Conservation (phyloP, 2,329 filamentous ascomycete species). For the Cryphonectria japonica region DNA sequence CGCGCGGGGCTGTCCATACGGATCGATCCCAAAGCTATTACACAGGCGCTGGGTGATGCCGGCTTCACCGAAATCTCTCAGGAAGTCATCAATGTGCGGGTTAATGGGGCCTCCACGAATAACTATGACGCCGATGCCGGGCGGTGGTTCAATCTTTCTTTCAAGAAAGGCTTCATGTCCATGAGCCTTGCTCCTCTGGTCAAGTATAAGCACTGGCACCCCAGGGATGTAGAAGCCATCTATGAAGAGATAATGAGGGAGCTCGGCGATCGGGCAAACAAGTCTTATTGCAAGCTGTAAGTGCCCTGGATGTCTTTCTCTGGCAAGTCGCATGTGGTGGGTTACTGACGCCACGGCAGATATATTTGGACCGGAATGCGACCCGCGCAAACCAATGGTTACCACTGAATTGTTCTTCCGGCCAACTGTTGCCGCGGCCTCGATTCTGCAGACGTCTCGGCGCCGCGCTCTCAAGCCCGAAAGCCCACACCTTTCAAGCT, state of each 20-base stretch:
- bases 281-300: conserved; percentile 78
- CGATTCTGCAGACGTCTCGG: background rate
- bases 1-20: conserved; percentile 68
- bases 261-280: conserved; percentile 68
- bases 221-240: conserved; percentile 66
- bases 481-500: background rate
- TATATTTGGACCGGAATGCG: conserved; percentile 41
- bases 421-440: background rate
- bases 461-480: background rate
- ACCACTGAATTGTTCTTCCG: background rate
- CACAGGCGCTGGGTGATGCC: conserved; percentile 63
- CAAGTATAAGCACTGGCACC: conserved; percentile 62
- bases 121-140: conserved; percentile 69
- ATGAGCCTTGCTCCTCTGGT: conserved; percentile 76
- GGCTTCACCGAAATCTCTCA: conserved; percentile 84
- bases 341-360: conserved; percentile 31
- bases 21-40: conserved; percentile 55
- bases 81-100: conserved; percentile 68
- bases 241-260: conserved; percentile 67
- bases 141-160: conserved; percentile 80
- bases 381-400: conserved; percentile 23
- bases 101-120: conserved; percentile 74
- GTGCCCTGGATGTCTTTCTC: conserved; percentile 41
- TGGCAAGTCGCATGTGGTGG: background rate
- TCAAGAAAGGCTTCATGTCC: conserved; percentile 74